Percentiles rank a stretch among this genome's conserved stretches.
Conservation (phyloP, 441 rosid genomes). For the Arabidopsis lyrata region DNA sequence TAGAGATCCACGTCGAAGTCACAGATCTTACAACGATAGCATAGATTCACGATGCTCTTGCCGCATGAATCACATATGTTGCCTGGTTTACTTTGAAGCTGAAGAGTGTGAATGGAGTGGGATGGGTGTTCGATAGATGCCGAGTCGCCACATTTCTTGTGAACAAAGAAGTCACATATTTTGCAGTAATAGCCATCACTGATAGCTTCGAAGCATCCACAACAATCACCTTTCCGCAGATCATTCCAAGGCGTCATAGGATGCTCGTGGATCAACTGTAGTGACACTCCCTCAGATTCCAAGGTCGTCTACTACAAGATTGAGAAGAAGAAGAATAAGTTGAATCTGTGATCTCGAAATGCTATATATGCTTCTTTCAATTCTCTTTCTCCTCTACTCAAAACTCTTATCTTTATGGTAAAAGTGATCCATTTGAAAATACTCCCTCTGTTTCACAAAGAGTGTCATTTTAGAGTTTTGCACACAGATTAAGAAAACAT, state of each 20-base stretch:
- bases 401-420: no score
- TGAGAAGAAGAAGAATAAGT: slow-evolving; percentile 6
- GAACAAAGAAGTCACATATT: not conserved
- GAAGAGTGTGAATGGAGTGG: not conserved
- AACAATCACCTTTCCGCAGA: not conserved
- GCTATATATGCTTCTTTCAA: not conserved
- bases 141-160: not conserved
- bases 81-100: not conserved
- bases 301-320: slow-evolving; percentile 36
- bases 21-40: slow-evolving; percentile 10
- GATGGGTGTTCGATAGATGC: not conserved
- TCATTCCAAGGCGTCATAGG: not conserved
- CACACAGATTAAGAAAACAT: no score
- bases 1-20: not conserved
- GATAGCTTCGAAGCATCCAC: not conserved
- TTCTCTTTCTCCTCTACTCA: not conserved
- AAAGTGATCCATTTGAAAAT: no score
- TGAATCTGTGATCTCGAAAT: not conserved
- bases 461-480: no score
- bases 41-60: not conserved
- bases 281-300: slow-evolving; percentile 2
- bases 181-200: not conserved
- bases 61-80: not conserved
- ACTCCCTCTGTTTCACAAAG: no score
- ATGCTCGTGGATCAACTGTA: not conserved